Evolutionary conservation across 2,329 filamentous ascomycete genomes (phyloP).

Genomic region (Verticillium klebahnii): DNA sequence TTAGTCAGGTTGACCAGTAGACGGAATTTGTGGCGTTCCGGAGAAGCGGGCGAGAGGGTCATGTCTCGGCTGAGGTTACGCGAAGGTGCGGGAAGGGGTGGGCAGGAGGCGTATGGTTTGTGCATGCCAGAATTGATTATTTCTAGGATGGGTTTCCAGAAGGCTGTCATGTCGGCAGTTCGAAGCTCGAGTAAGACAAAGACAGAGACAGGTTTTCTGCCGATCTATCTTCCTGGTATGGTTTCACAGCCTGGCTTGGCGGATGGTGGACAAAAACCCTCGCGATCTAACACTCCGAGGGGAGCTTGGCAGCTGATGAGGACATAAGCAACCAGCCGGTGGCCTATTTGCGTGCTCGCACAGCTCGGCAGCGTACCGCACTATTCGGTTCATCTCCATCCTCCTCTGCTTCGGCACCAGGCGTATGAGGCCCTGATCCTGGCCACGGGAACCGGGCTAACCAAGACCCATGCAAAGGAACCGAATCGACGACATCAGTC

Average conservation of each 20-base stretch:
- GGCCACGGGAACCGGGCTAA: background rate
- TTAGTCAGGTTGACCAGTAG: background rate
- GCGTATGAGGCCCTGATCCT: background rate
- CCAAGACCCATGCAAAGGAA: background rate
- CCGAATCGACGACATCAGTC: background rate
- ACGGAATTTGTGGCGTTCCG: background rate
- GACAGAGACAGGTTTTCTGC: background rate
- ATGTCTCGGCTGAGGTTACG: background rate
- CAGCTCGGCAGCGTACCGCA: no score
- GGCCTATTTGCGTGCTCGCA: no score
- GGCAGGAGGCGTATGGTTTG: background rate
- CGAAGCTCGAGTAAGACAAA: background rate
- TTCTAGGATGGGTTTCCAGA: background rate
- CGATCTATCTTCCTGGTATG: background rate
- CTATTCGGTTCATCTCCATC: background rate
- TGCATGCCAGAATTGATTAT: background rate
- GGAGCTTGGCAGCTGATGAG: no score
- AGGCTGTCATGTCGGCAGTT: background rate
- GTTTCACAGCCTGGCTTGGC: background rate
- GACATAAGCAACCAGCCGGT: no score
- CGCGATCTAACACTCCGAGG: no score
- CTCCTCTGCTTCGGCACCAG: background rate
- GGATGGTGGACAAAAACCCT: no score
- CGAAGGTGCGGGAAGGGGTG: background rate
- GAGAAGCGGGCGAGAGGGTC: background rate